Evolutionary conservation across 2,329 filamentous ascomycete species (phyloP).

Genomic region (Blumeria graminis): DNA sequence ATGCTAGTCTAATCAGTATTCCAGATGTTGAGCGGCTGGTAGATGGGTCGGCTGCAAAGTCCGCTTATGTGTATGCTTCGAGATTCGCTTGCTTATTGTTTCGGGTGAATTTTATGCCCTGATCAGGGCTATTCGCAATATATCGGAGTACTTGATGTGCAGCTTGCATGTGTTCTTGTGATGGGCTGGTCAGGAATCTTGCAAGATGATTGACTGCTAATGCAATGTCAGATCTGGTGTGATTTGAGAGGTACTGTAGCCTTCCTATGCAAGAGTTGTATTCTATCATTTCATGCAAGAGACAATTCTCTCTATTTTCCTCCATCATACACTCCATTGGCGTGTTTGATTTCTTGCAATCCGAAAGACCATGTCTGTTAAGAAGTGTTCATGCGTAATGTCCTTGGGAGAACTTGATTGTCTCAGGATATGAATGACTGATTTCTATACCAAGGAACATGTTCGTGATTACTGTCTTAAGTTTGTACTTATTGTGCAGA

Average conservation of each 20-base stretch:
- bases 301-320: neutral
- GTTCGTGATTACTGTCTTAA: neutral
- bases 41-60: neutral
- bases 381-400: neutral
- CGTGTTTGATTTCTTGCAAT: neutral
- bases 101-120: neutral
- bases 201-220: neutral
- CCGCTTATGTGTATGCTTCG: neutral
- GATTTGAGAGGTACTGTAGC: neutral
- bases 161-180: neutral
- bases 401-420: neutral
- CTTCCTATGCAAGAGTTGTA: neutral
- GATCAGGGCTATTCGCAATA: neutral
- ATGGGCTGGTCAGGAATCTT: neutral
- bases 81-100: neutral
- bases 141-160: neutral
- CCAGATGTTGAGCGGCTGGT: neutral
- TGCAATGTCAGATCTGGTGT: neutral
- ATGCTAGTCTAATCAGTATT: neutral
- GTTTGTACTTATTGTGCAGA: neutral
- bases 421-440: neutral
- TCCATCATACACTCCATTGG: neutral
- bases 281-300: neutral
- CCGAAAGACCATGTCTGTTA: neutral
- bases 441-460: neutral